Conservation (phyloP, 768 basidiomycete genomes). For the Neoboletus brunneissimus region DNA sequence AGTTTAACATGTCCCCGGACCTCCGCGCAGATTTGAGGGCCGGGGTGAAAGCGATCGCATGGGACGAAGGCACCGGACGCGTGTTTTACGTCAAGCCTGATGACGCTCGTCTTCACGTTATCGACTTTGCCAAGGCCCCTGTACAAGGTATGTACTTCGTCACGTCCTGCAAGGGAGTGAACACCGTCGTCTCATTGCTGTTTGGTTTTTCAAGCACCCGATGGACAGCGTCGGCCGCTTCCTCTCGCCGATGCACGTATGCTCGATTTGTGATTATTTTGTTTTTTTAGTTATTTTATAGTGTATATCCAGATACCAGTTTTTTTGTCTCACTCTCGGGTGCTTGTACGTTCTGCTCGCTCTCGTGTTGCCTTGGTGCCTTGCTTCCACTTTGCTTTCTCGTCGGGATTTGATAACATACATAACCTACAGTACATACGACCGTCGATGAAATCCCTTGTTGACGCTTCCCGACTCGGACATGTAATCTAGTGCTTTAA, state of each 20-base stretch:
- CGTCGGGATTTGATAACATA: background rate
- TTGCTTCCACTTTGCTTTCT: constrained; percentile 6
- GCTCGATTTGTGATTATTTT: constrained; percentile 24
- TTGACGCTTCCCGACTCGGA: background rate
- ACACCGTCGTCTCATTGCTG: constrained; percentile 27
- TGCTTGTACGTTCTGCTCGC: no score
- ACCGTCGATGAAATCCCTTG: background rate
- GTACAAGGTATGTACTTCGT: constrained; percentile 28
- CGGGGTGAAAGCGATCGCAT: constrained; percentile 51
- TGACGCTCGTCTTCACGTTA: constrained; percentile 40
- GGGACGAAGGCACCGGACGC: constrained; percentile 65
- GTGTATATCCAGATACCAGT: background rate
- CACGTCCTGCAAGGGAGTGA: background rate
- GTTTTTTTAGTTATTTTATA: background rate
- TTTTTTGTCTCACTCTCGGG: background rate
- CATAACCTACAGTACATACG: background rate
- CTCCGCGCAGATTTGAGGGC: constrained; percentile 17
- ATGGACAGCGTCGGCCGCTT: constrained; percentile 32
- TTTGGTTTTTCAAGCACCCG: constrained; percentile 31
- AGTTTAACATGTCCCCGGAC: constrained; percentile 19
- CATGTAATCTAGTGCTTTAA: constrained; percentile 18
- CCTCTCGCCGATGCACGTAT: constrained; percentile 32
- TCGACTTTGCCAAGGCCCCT: constrained; percentile 46
- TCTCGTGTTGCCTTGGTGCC: background rate
- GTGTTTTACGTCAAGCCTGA: constrained; percentile 49